Base-by-base conservation (phyloP, 2,329 filamentous ascomycete genomes). In the Cordyceps fumosorosea region DNA sequence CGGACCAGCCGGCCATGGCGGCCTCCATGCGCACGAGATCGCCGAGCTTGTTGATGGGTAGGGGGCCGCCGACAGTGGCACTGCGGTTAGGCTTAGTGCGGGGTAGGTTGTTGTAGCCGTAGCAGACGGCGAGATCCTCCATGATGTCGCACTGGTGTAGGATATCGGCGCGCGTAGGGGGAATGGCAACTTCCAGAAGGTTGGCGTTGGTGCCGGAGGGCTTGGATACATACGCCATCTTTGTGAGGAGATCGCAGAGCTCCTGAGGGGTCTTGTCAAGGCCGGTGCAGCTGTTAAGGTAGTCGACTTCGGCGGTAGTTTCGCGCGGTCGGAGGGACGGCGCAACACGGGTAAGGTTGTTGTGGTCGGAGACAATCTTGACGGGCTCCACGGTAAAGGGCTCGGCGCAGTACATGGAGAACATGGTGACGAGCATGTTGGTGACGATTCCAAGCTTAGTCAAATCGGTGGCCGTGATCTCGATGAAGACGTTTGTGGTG, bases 81-180 rank as follows among this genome's bases (percentile, higher is more conserved):
- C 90, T 89, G 72, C 92, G 93, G 75, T 88, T 92, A 10, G 93
- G 92, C 71, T 93, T 91, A 55, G 89, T 87, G 58, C 92, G 88
- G 1, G 93, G 93, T 20, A 99, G 87, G 66, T 90, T 91, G 82
- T 99, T 99, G 84, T 96, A 99, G 67, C 96, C 95, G 75, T 98
- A 97, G 59, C 91, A 92, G 66, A 99, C 95, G 47, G 92, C 95
- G 22, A 96, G 88, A 73, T 99, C 96, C 78, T 99, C 95, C 93
- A 99, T 99, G 68, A 99, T 90, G 73, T 99, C 95, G 69, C 92
- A 96, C 72, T 97, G 90, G 76, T 99, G 95, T 37, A 99, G 86
- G 48, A 99, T 89, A 74, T 99, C 95, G 54, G 95, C 93, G 65
- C 95, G 86, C 53, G 93, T 98, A 37, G 93, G 86, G 10, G 95